phyloP scores from a whole-genome alignment of 805 yeast species.

The Hyphopichia homilentoma region DNA sequence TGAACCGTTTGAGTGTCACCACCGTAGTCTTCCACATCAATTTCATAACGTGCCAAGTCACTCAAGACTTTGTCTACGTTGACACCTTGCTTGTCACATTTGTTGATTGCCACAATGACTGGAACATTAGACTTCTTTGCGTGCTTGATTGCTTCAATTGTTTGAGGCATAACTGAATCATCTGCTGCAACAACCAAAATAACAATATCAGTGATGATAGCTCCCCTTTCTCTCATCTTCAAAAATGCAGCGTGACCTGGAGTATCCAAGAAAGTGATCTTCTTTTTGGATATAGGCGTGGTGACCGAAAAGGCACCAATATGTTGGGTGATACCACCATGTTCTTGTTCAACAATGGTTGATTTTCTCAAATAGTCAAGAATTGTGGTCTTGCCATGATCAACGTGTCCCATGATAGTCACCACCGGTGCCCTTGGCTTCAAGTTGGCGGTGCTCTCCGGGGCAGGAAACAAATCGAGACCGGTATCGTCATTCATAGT shows the following conservation, averaged over 20 bases:
- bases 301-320: slow-evolving; percentile 93
- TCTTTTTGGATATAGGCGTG: slow-evolving; percentile 70
- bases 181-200: slow-evolving; percentile 94
- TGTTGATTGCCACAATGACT: slow-evolving; percentile 86
- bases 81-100: slow-evolving; percentile 79
- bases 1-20: slow-evolving; percentile 90
- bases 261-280: slow-evolving; percentile 88
- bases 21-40: slow-evolving; percentile 89
- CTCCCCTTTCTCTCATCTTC: slow-evolving; percentile 96
- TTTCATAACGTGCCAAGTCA: slow-evolving; percentile 72
- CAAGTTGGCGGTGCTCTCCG: slow-evolving; percentile 43
- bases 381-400: slow-evolving; percentile 96
- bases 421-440: slow-evolving; percentile 87
- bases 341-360: slow-evolving; percentile 76
- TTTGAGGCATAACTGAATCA: slow-evolving; percentile 97
- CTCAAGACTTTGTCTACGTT: slow-evolving; percentile 72
- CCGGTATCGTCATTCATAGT: slow-evolving; percentile 52
- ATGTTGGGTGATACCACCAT: slow-evolving; percentile 97
- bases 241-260: slow-evolving; percentile 98
- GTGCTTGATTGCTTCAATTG: slow-evolving; percentile 92
- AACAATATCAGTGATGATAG: slow-evolving; percentile 88
- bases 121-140: slow-evolving; percentile 80
- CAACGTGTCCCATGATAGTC: slow-evolving; percentile 98
- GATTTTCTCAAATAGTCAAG: slow-evolving; percentile 84
- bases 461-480: slow-evolving; percentile 54